Evolutionary conservation across 306 rosid genomes (phyloP), one percentile per base, ranked within the genome.

Genomic region (Mimosa bimucronata): DNA sequence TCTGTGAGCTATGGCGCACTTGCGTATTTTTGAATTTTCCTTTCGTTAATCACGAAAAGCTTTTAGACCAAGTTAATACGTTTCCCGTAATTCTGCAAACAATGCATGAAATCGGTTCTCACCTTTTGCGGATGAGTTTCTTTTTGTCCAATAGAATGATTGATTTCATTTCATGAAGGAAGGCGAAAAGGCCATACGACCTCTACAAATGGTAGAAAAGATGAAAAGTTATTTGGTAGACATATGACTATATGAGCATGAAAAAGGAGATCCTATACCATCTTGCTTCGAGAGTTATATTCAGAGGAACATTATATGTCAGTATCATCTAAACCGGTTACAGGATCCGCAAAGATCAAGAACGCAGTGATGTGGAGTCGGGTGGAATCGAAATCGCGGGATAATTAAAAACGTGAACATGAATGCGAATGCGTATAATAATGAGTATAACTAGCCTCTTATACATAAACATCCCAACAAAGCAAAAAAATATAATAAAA

Each of bases 391-490:
- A 65, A 65, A 48, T 64, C 18, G 13, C 34, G 3, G 64, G 34
- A 46, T 45, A 29, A 30, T 41, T 25, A 26, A 57, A n/a, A n/a
- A n/a, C n/a, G n/a, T n/a, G n/a, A n/a, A n/a, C n/a, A n/a, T n/a
- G n/a, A 25, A 58, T 58, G 65, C 9, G 7, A 58, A 58, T 11
- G 13, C 15, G 62, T 55, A 55, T 55, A 9, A 55, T 9, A 58
- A 57, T 40, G 40, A 60, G 28, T 76, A 28, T 76, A 52, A n/a
- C 44, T 73, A 73, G 38, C 44, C 44, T 25, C 50, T 46, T 48
- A 71, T 21, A 73, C 48, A 73, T 73, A 45, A 41, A 14, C 74
- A 12, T 69, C 5, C 55, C 74, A 69, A 21, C n/a, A 41, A 67
- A 25, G 6, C 23, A 73, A 73, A 52, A 12, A 30, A 4, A 23